Evolutionary conservation across 2,329 filamentous ascomycete species (phyloP).

Genomic region (Harringtonia lauricola): DNA sequence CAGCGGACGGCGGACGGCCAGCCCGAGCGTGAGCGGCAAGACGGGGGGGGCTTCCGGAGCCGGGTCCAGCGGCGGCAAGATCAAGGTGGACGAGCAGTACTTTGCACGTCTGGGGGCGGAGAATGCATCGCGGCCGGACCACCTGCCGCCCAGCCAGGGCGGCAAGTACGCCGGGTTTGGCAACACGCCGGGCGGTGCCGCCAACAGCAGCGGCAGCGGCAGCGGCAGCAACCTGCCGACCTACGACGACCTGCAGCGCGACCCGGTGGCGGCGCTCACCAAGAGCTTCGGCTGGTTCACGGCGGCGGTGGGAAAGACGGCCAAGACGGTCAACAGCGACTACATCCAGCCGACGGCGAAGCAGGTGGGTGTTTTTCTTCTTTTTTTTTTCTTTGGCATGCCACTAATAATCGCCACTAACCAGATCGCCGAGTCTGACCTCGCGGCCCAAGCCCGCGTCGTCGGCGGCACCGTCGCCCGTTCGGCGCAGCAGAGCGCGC

Average conservation of each 20-base stretch:
- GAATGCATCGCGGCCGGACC: slow-evolving; percentile 65
- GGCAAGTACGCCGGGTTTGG: slow-evolving; percentile 92
- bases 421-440: slow-evolving; percentile 69
- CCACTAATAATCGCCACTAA: slow-evolving; percentile 1
- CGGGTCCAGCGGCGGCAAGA: slow-evolving; percentile 27
- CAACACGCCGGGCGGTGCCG: slow-evolving; percentile 57
- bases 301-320: slow-evolving; percentile 76
- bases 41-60: not conserved
- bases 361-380: slow-evolving; percentile 44
- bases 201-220: slow-evolving; percentile 31
- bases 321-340: slow-evolving; percentile 80
- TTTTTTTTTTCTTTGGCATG: slow-evolving; percentile 1
- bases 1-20: slow-evolving; percentile 15
- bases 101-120: slow-evolving; percentile 77
- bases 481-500: slow-evolving; percentile 58
- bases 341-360: slow-evolving; percentile 90
- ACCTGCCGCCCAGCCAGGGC: slow-evolving; percentile 75
- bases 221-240: slow-evolving; percentile 48
- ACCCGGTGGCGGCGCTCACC: slow-evolving; percentile 76
- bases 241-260: slow-evolving; percentile 82
- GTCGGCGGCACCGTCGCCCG: slow-evolving; percentile 56
- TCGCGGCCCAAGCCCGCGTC: slow-evolving; percentile 54
- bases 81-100: slow-evolving; percentile 72
- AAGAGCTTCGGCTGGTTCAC: slow-evolving; percentile 95
- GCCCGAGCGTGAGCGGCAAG: slow-evolving; percentile 10